Evolutionary conservation across 176 grass and related monocot genomes (phyloP).

Genomic region (Zoysia japonica): DNA sequence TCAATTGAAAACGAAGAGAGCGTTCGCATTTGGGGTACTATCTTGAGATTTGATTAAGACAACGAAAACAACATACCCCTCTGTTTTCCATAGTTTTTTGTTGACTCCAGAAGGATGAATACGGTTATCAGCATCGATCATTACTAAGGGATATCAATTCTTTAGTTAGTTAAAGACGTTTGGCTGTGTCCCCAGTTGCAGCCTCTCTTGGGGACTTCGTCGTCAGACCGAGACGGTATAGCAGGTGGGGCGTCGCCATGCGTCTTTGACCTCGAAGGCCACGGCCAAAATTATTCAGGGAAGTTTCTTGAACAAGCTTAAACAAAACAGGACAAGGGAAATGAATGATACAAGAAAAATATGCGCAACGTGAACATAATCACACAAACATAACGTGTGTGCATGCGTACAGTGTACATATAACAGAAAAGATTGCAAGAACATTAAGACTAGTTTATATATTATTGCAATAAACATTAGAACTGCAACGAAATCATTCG

Average conservation of each 20-base stretch:
- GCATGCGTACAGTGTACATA: too few species aligned
- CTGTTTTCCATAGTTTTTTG: neutral
- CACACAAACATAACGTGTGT: too few species aligned
- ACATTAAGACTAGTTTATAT: too few species aligned
- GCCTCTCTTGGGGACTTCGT: neutral
- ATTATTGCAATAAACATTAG: too few species aligned
- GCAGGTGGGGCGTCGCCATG: constrained; percentile 19
- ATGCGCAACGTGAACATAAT: too few species aligned
- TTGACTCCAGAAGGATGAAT: neutral
- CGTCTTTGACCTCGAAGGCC: neutral
- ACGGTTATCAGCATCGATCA: neutral
- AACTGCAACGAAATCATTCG: too few species aligned
- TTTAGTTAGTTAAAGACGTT: neutral
- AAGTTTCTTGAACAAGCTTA: constrained; percentile 22
- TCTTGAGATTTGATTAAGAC: too few species aligned
- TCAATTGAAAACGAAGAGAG: too few species aligned
- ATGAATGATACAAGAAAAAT: too few species aligned
- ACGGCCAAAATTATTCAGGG: neutral
- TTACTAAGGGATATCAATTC: neutral
- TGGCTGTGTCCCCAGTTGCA: neutral
- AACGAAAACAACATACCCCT: neutral
- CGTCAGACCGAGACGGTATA: neutral
- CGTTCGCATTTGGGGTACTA: too few species aligned
- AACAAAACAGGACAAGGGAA: neutral
- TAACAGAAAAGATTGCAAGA: too few species aligned